Evolutionary conservation across 352 stramenopile species (phyloP).

Genomic region (Phytopythium oedochilum): DNA sequence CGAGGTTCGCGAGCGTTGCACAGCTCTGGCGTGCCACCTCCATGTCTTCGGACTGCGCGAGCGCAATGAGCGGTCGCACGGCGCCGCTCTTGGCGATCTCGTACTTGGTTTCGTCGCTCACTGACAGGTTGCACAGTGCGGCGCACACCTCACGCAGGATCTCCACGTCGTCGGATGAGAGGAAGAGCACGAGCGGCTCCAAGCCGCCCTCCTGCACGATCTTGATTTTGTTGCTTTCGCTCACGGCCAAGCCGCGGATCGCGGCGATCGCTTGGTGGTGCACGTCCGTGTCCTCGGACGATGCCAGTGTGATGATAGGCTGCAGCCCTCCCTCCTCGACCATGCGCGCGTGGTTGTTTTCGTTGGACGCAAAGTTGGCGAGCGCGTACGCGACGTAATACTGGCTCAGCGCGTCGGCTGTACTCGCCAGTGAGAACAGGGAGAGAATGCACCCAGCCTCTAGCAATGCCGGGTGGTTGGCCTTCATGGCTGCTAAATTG

Average conservation of each 20-base stretch:
- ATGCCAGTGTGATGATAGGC: conserved; percentile 92
- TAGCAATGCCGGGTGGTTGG: conserved; percentile 92
- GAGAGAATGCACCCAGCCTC: conserved; percentile 89
- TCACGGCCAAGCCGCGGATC: conserved; percentile 90
- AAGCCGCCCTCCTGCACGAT: conserved; percentile 96
- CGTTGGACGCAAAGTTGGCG: conserved; percentile 93
- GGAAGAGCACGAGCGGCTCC: conserved; percentile 89
- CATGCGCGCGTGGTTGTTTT: conserved; percentile 90
- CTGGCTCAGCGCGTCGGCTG: conserved; percentile 89
- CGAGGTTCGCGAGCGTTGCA: conserved; percentile 93
- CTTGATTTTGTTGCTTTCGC: conserved; percentile 92
- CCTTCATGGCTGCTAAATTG: conserved; percentile 94
- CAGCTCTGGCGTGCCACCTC: conserved; percentile 87
- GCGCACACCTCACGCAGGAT: conserved; percentile 93
- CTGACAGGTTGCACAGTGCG: conserved; percentile 93
- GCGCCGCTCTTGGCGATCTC: conserved; percentile 94
- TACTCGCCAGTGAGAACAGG: conserved; percentile 93
- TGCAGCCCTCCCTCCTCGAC: conserved; percentile 95
- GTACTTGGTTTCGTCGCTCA: conserved; percentile 96
- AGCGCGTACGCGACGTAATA: conserved; percentile 95
- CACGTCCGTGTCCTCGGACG: conserved; percentile 89
- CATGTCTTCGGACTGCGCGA: conserved; percentile 93
- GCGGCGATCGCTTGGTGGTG: conserved; percentile 94
- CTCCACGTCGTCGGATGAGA: conserved; percentile 89
- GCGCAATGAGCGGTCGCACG: conserved; percentile 86